phyloP scores from a whole-genome alignment of 805 yeast genomes.

The Diddensiella caesifluorescens region DNA sequence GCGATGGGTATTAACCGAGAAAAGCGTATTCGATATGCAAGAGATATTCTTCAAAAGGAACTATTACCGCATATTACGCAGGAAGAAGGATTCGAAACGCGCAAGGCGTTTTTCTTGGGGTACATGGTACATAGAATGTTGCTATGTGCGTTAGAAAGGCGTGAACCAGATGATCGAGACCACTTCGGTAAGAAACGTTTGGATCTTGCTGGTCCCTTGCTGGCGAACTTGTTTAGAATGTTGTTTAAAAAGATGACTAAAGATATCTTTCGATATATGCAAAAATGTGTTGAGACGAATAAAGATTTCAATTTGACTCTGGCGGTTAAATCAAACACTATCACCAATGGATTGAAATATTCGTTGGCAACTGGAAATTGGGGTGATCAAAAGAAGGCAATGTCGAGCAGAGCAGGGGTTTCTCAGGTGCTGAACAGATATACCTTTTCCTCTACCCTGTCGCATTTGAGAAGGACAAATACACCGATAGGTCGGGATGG shows the following conservation, averaged over 20 bases:
- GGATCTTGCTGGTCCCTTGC: conserved; percentile 96
- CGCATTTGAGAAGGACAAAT: conserved; percentile 97
- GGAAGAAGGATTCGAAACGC: conserved; percentile 92
- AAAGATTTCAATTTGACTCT: conserved; percentile 93
- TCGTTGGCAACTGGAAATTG: conserved; percentile 99
- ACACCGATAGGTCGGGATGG: conserved; percentile 99
- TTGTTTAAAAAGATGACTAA: conserved; percentile 91
- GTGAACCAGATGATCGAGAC: conserved; percentile 98
- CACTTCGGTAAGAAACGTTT: conserved; percentile 98
- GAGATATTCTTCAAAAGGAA: conserved; percentile 93
- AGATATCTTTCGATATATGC: conserved; percentile 97
- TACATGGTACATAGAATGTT: conserved; percentile 95
- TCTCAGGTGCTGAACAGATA: conserved; percentile 97
- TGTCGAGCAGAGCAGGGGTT: conserved; percentile 98
- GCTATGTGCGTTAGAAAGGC: conserved; percentile 93
- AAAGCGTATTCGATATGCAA: conserved; percentile 96
- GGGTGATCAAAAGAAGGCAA: conserved; percentile 99
- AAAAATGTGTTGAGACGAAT: conserved; percentile 96
- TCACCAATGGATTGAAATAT: conserved; percentile 94
- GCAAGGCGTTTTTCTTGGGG: conserved; percentile 96
- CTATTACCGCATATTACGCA: conserved; percentile 96
- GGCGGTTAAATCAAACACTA: conserved; percentile 95
- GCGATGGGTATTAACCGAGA: conserved; percentile 95
- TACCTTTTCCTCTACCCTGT: conserved; percentile 96
- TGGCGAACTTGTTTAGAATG: conserved; percentile 92